phyloP scores from a whole-genome alignment of 306 rosid species.

The Senna tora region DNA sequence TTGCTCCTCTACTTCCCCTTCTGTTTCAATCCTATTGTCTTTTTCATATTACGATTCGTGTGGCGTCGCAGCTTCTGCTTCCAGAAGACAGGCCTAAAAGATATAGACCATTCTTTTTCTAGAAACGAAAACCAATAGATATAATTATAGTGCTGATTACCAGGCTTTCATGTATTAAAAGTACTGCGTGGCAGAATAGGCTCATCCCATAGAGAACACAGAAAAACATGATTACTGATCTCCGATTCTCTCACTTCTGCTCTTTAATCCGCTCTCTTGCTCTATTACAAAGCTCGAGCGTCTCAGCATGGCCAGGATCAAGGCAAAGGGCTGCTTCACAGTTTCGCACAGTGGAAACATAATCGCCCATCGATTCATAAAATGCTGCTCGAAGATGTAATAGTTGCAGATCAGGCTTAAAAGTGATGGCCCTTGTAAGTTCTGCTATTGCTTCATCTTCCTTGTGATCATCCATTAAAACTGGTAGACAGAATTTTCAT shows the following conservation, averaged over 20 bases:
- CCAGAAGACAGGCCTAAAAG: conserved; percentile 35
- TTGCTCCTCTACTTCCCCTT: conserved; percentile 54
- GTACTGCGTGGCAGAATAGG: conserved; percentile 39
- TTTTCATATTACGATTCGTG: conserved; percentile 29
- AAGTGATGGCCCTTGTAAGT: conserved; percentile 72
- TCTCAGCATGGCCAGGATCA: conserved; percentile 70
- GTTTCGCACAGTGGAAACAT: conserved; percentile 61
- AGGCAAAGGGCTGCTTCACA: conserved; percentile 90
- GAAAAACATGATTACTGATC: conserved; percentile 29
- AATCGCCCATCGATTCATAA: conserved; percentile 69
- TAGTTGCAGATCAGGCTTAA: conserved; percentile 80
- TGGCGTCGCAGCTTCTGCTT: conserved; percentile 38
- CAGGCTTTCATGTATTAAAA: conserved; percentile 25
- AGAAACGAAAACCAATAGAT: conserved; percentile 31
- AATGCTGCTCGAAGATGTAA: conserved; percentile 94
- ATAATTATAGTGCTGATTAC: conserved; percentile 34
- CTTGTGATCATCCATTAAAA: conserved; percentile 92
- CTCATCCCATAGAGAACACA: conserved; percentile 35
- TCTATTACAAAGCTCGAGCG: conserved; percentile 62
- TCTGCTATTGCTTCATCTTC: conserved; percentile 84
- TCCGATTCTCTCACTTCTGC: conserved; percentile 44
- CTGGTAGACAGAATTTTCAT: conserved; percentile 51
- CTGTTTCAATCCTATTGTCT: conserved; percentile 37
- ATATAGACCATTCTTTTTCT: conserved; percentile 37
- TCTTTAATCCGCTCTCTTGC: conserved; percentile 52